Evolutionary conservation across 768 basidiomycete genomes (phyloP), one percentile per base, ranked within the genome.

Genomic region (Tylopilus sp.): DNA sequence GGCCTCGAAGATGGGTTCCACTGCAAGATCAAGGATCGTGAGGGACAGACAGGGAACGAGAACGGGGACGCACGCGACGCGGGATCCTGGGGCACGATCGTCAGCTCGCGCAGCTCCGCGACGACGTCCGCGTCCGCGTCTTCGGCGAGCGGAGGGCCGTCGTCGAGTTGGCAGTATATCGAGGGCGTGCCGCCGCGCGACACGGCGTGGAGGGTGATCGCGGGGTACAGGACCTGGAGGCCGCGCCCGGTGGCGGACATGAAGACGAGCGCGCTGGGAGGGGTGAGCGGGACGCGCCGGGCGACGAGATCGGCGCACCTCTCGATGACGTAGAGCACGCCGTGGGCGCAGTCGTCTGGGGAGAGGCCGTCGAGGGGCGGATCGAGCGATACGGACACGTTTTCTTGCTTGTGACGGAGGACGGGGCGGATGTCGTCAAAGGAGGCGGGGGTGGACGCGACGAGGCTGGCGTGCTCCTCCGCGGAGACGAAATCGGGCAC

Each of bases 161-260:
- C 25, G 61, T 97, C 95, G 12, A 98, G 80, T 61, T 99, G 97
- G 66, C 94, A 97, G 70, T 98, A 98, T 65, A 98, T 80, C 8
- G 84, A 87, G 4, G 89, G 85, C 0, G 76, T 78, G 38, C 83
- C 81, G 3, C 80, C 78, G 41, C 92, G 85, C 1, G 93, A 91
- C 49, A 95, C 80, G 24, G 97, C 97, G 62, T 99, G 97, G 3
- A 99, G 80, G 1, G 92, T 96, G 64, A 99, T 89, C 6, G 86
- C 76, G 11, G 91, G 92, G 68, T 96, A 98, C 52, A 85, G 77
- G 64, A 98, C 81, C 58, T 89, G 84, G 71, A 98, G 87, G 16
- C 92, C 93, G 40, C 76, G 74, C 16, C 84, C 84, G 1, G 83
- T 75, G 12, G 80, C 63, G 3, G 88, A 84, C 71, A 89, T 80